Percentiles rank a stretch among this genome's conserved stretches.
Conservation (phyloP, 768 basidiomycete species). For the Tricholoma bakamatsutake region DNA sequence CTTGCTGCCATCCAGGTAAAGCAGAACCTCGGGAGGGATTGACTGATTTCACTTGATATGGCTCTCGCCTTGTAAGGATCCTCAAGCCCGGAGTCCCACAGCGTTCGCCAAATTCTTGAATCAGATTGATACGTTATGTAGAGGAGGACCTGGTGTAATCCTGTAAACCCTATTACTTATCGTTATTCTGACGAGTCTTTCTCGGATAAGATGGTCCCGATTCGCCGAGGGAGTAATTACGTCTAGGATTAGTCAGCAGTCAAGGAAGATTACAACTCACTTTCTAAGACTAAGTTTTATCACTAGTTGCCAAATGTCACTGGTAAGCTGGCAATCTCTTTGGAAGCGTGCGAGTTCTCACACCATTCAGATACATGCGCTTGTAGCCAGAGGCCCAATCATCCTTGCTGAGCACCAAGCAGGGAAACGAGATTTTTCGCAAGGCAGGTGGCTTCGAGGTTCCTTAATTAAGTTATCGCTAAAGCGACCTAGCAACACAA, state of each 20-base stretch:
- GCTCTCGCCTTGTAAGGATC: neutral
- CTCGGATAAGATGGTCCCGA: no score
- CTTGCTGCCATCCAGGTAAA: neutral
- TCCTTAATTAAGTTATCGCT: neutral
- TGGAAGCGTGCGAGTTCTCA: neutral
- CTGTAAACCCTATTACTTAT: no score
- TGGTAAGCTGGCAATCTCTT: constrained; percentile 14
- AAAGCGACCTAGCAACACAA: constrained; percentile 53
- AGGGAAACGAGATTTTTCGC: constrained; percentile 81
- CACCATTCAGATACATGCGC: constrained; percentile 62
- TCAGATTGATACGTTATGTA: no score
- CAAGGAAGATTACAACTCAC: no score
- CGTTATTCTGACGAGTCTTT: no score
- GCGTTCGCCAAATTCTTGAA: neutral
- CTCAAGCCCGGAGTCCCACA: neutral
- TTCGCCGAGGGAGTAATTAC: no score
- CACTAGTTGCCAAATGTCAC: constrained; percentile 21
- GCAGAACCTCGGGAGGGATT: neutral
- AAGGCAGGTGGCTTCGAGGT: constrained; percentile 46
- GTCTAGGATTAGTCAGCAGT: no score
- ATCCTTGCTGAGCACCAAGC: constrained; percentile 87
- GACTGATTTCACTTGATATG: neutral
- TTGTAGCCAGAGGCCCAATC: constrained; percentile 70
- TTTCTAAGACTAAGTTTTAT: neutral
- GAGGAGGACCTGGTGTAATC: no score